Evolutionary conservation across 495 filamentous ascomycete species (phyloP).

Genomic region (Hypoxylon lenormandii): DNA sequence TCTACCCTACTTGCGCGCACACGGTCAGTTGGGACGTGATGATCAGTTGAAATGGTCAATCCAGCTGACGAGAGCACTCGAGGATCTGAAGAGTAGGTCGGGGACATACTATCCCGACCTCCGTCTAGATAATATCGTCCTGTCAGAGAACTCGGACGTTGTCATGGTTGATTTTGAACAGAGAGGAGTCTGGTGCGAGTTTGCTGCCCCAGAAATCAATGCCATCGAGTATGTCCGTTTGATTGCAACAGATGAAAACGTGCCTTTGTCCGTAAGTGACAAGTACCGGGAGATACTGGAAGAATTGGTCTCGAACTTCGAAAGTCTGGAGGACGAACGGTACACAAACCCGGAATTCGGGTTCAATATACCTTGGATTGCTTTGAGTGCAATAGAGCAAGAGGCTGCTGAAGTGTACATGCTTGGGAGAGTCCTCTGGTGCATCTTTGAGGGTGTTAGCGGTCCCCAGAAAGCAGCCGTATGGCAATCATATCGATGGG

Average conservation of each 20-base stretch:
- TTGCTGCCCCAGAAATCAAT: conserved; percentile 64
- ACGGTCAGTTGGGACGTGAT: conserved; percentile 49
- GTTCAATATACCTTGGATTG: conserved; percentile 63
- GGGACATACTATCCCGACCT: conserved; percentile 63
- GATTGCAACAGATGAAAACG: conserved; percentile 50
- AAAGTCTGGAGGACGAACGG: conserved; percentile 52
- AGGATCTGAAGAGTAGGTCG: conserved; percentile 53
- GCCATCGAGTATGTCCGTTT: conserved; percentile 61
- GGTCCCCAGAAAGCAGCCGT: conserved; percentile 60
- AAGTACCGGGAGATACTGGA: conserved; percentile 53
- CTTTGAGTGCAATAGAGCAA: conserved; percentile 56
- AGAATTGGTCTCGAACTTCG: conserved; percentile 55
- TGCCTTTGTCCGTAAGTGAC: conserved; percentile 49
- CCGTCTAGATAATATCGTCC: conserved; percentile 62
- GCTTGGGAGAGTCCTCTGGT: conserved; percentile 65
- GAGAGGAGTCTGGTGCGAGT: conserved; percentile 65
- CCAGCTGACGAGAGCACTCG: conserved; percentile 58
- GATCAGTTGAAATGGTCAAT: conserved; percentile 60
- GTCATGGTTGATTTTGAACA: conserved; percentile 68
- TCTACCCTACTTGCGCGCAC: conserved; percentile 57
- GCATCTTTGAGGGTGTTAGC: conserved; percentile 64
- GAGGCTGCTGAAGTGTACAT: conserved; percentile 65
- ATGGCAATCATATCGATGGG: conserved; percentile 63
- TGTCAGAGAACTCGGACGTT: conserved; percentile 54
- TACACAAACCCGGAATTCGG: conserved; percentile 54